Conservation (phyloP, 2,329 filamentous ascomycete species). For the Ciborinia camelliae region DNA sequence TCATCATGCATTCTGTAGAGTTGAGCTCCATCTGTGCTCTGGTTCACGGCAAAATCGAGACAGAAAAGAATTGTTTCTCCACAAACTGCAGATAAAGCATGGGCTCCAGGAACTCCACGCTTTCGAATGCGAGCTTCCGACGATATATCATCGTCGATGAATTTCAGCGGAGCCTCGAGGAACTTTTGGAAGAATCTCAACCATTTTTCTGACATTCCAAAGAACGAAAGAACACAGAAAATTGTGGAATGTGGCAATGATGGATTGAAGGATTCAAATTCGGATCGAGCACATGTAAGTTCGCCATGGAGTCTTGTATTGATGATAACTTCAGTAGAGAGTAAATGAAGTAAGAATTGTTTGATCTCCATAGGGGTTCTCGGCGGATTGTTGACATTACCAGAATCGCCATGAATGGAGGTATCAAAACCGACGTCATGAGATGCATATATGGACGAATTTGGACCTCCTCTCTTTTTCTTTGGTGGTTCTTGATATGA, state of each 20-base stretch:
- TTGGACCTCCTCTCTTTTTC: neutral
- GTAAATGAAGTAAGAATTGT: constrained; percentile 54
- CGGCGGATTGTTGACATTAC: constrained; percentile 18
- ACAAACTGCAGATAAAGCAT: constrained; percentile 56
- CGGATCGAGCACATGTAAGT: constrained; percentile 55
- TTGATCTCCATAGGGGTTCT: constrained; percentile 47
- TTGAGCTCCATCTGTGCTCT: constrained; percentile 49
- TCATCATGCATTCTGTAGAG: constrained; percentile 64
- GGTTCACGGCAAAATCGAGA: constrained; percentile 63
- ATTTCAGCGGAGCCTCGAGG: constrained; percentile 57
- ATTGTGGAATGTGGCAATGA: constrained; percentile 60
- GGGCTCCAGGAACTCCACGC: constrained; percentile 58
- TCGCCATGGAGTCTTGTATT: constrained; percentile 48
- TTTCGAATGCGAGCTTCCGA: constrained; percentile 45
- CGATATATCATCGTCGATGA: constrained; percentile 49
- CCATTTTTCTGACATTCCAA: constrained; percentile 57
- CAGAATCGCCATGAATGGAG: constrained; percentile 21
- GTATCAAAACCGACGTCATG: no score
- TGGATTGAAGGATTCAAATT: constrained; percentile 56
- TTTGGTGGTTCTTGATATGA: neutral
- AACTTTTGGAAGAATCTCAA: constrained; percentile 58
- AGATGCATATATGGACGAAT: neutral
- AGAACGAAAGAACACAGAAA: constrained; percentile 52
- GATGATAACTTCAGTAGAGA: constrained; percentile 54
- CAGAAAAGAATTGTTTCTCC: constrained; percentile 61